Evolutionary conservation across 352 stramenopile genomes (phyloP).

Genomic region (Phytophthora tentaculata): DNA sequence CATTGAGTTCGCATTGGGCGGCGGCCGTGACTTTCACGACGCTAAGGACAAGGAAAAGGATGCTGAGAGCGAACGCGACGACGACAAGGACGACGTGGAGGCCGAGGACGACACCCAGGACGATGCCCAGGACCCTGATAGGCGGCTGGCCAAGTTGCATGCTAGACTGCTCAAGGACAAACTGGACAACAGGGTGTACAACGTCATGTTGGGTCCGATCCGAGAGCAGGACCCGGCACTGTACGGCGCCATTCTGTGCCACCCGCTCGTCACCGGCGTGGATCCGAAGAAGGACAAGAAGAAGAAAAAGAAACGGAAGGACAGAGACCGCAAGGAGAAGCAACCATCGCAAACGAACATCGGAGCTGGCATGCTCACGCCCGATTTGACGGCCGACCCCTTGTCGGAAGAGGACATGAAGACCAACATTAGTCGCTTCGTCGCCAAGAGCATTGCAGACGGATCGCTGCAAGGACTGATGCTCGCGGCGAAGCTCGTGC

Average conservation of each 20-base stretch:
- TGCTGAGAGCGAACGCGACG: slow-evolving; percentile 64
- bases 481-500: slow-evolving; percentile 73
- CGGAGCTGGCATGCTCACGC: slow-evolving; percentile 65
- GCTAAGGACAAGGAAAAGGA: slow-evolving; percentile 77
- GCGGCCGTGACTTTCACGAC: slow-evolving; percentile 72
- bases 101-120: slow-evolving; percentile 72
- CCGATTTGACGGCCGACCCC: slow-evolving; percentile 68
- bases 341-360: slow-evolving; percentile 38
- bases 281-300: slow-evolving; percentile 84
- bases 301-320: slow-evolving; percentile 88
- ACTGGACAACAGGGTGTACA: slow-evolving; percentile 82
- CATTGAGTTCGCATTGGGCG: slow-evolving; percentile 87
- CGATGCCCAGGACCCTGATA: slow-evolving; percentile 49
- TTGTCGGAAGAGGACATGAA: slow-evolving; percentile 62
- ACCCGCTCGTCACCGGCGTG: slow-evolving; percentile 81
- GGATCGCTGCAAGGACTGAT: slow-evolving; percentile 78
- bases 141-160: slow-evolving; percentile 55
- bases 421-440: slow-evolving; percentile 75
- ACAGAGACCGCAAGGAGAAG: slow-evolving; percentile 82
- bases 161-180: slow-evolving; percentile 65
- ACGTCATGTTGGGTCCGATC: slow-evolving; percentile 74
- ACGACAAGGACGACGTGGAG: slow-evolving; percentile 58
- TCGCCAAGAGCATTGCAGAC: slow-evolving; percentile 78
- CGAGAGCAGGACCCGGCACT: slow-evolving; percentile 82
- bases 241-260: slow-evolving; percentile 85